A percentile compares a stretch with the other conserved stretches of the same genome.
phyloP scores from a whole-genome alignment of 768 basidiomycete species.

The Botryobasidium botryosum region DNA sequence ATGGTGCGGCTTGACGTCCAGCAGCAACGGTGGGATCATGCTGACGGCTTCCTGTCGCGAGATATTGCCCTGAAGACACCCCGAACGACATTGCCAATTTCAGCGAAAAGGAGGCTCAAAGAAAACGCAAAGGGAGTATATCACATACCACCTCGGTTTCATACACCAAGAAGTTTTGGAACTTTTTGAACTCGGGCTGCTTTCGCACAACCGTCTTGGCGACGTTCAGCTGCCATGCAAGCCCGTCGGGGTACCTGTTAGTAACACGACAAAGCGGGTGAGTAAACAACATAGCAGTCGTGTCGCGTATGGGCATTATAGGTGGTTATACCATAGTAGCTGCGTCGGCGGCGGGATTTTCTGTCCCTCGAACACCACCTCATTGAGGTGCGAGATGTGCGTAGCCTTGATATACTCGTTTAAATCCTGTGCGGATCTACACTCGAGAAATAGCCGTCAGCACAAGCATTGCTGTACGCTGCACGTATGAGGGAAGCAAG shows the following conservation, averaged over 20 bases:
- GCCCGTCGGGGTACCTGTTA: conserved; percentile 77
- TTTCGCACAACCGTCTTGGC: conserved; percentile 78
- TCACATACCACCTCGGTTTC: conserved; percentile 86
- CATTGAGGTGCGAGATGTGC: conserved; percentile 60
- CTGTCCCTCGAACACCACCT: conserved; percentile 61
- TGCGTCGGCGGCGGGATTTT: conserved; percentile 62
- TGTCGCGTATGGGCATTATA: background rate
- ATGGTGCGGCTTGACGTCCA: conserved; percentile 90
- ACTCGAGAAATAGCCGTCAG: conserved; percentile 6
- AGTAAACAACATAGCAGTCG: background rate
- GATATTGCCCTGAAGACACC: conserved; percentile 64
- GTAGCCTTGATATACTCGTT: conserved; percentile 60
- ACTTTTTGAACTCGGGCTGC: conserved; percentile 77
- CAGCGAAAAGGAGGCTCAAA: too few relatives aligned
- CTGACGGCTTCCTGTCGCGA: conserved; percentile 95
- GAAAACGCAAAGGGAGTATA: background rate
- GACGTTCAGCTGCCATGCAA: conserved; percentile 94
- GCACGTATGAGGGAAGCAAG: background rate
- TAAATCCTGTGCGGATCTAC: conserved; percentile 50
- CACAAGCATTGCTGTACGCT: conserved; percentile 13
- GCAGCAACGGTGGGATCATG: conserved; percentile 94
- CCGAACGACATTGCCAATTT: too few relatives aligned
- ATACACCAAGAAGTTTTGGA: conserved; percentile 90
- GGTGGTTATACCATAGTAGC: conserved; percentile 53
- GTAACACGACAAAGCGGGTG: background rate